These are phyloP conservation scores for Sungouiozyma intestinalis DNA, from an alignment of 805 yeast genomes.

Conservation along the genomic window DNA sequence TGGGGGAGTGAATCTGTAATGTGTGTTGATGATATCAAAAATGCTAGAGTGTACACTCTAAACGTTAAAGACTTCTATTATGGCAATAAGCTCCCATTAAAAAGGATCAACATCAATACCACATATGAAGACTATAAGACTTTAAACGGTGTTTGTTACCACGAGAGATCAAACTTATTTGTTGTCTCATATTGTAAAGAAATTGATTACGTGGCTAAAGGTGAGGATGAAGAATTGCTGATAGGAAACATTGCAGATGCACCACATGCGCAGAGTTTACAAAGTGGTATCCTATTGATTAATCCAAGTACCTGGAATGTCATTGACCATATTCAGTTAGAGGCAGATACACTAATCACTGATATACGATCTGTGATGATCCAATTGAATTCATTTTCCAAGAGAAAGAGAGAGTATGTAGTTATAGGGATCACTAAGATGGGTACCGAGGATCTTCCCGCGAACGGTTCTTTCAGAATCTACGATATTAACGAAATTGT, in stretches of 20 bases:
- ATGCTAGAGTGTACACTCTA: conserved; percentile 45
- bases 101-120: conserved; percentile 38
- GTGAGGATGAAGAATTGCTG: conserved; percentile 53
- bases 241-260: conserved; percentile 41
- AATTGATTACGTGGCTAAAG: conserved; percentile 52
- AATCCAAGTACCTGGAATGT: conserved; percentile 71
- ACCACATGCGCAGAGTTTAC: conserved; percentile 46
- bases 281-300: conserved; percentile 52
- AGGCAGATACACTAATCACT: conserved; percentile 50
- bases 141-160: conserved; percentile 57
- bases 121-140: conserved; percentile 31
- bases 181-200: conserved; percentile 51
- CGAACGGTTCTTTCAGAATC: conserved; percentile 68
- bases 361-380: conserved; percentile 28
- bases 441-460: conserved; percentile 69
- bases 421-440: conserved; percentile 71
- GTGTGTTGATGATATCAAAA: conserved; percentile 58
- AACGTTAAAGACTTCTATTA: conserved; percentile 35
- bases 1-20: conserved; percentile 39
- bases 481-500: conserved; percentile 72
- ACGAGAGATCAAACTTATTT: conserved; percentile 52
- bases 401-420: conserved; percentile 50
- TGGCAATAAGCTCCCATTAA: conserved; percentile 51
- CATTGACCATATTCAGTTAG: conserved; percentile 58
- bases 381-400: conserved; percentile 31